Conservation (phyloP, 2,329 filamentous ascomycete species). For the Scedosporium dehoogii region DNA sequence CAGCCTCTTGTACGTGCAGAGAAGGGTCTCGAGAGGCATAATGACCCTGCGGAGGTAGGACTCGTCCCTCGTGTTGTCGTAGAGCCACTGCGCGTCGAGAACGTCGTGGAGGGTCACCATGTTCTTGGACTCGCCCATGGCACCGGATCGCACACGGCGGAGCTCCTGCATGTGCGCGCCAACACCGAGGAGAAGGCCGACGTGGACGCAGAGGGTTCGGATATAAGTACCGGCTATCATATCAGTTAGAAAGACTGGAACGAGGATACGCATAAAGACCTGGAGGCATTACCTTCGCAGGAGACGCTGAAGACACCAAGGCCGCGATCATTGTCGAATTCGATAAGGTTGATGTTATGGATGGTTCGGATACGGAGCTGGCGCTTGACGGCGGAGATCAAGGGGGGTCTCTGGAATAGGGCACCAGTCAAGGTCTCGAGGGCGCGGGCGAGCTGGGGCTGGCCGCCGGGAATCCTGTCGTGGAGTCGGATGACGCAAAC, state of each 20-base stretch:
- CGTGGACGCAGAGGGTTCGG: slow-evolving; percentile 91
- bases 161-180: slow-evolving; percentile 98
- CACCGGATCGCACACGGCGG: slow-evolving; percentile 83
- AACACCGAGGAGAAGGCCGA: slow-evolving; percentile 67
- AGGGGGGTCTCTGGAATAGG: slow-evolving; percentile 70
- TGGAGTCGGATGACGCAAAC: slow-evolving; percentile 92
- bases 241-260: too few species aligned
- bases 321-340: slow-evolving; percentile 98
- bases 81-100: slow-evolving; percentile 89
- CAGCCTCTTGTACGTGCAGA: slow-evolving; percentile 90
- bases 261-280: too few species aligned
- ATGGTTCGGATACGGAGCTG: slow-evolving; percentile 97
- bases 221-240: slow-evolving; percentile 78
- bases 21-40: slow-evolving; percentile 80
- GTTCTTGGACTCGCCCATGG: slow-evolving; percentile 83
- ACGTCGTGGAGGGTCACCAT: slow-evolving; percentile 83
- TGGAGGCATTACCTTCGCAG: slow-evolving; percentile 81
- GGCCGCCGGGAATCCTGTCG: slow-evolving; percentile 87
- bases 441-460: slow-evolving; percentile 85
- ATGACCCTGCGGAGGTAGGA: slow-evolving; percentile 86
- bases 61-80: slow-evolving; percentile 94
- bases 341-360: slow-evolving; percentile 90
- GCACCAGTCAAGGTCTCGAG: slow-evolving; percentile 94
- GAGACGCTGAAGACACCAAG: slow-evolving; percentile 98
- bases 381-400: slow-evolving; percentile 98